Evolutionary conservation across 805 yeast species (phyloP).

Genomic region (Candida koratica): DNA sequence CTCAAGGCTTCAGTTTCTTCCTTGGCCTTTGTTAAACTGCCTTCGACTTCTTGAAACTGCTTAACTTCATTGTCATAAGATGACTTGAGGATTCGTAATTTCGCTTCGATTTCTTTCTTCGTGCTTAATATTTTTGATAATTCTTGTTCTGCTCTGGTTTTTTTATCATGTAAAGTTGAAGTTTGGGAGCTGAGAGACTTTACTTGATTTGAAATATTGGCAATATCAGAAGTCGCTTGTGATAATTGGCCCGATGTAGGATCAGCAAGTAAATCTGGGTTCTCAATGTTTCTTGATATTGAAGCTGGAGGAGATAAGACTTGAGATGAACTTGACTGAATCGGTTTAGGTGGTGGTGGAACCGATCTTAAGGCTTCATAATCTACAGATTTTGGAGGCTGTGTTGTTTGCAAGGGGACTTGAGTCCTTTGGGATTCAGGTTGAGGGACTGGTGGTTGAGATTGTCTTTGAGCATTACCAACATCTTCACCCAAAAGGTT

Average conservation of each 20-base stretch:
- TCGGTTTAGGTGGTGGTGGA: constrained; percentile 40
- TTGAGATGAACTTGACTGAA: constrained; percentile 16
- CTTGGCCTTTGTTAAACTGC: constrained; percentile 52
- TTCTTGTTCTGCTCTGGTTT: constrained; percentile 72
- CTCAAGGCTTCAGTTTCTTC: constrained; percentile 66
- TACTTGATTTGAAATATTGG: constrained; percentile 81
- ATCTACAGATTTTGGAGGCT: constrained; percentile 31
- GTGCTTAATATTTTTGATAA: constrained; percentile 60
- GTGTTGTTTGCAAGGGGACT: constrained; percentile 6
- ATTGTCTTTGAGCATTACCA: background rate
- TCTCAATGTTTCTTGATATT: constrained; percentile 5
- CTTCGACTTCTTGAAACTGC: constrained; percentile 70
- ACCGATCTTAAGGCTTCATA: constrained; percentile 50
- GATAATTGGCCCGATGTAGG: constrained; percentile 65
- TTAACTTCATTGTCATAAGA: constrained; percentile 76
- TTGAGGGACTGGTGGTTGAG: constrained; percentile 14
- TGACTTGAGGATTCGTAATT: constrained; percentile 59
- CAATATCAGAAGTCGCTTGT: constrained; percentile 78
- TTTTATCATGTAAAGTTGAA: constrained; percentile 62
- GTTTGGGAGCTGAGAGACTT: constrained; percentile 76
- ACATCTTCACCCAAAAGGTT: constrained; percentile 37
- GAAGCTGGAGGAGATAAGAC: too few relatives aligned
- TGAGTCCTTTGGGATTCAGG: constrained; percentile 1
- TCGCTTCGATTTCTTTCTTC: constrained; percentile 70
- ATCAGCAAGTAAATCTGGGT: constrained; percentile 52